Percentiles rank a stretch among this genome's conserved stretches.
These are phyloP conservation scores for Fusarium staphyleae DNA, from an alignment of 2,329 filamentous ascomycete genomes.

Conservation along the genomic window DNA sequence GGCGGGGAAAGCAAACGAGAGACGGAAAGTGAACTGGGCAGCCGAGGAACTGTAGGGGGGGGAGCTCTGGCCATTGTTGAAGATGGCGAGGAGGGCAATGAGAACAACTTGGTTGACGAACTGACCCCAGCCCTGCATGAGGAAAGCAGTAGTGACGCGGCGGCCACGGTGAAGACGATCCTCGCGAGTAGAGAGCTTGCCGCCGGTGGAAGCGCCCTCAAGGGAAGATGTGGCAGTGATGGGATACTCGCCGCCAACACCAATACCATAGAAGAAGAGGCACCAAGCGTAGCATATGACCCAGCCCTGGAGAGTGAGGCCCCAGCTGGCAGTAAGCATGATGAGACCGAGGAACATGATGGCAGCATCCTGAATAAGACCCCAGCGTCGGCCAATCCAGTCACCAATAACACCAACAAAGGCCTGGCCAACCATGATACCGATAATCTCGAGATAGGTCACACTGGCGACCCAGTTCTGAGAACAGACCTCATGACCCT, in stretches of 20 bases:
- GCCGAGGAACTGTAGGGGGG: slow-evolving; percentile 80
- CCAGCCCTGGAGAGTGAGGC: slow-evolving; percentile 86
- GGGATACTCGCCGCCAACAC: slow-evolving; percentile 87
- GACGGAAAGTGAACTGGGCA: slow-evolving; percentile 88
- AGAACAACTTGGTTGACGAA: slow-evolving; percentile 91
- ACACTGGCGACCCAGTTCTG: slow-evolving; percentile 83
- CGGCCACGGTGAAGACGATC: slow-evolving; percentile 95
- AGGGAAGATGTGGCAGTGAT: slow-evolving; percentile 97
- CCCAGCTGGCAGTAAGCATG: slow-evolving; percentile 93
- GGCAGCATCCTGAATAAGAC: slow-evolving; percentile 89
- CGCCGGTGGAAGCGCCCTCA: slow-evolving; percentile 86
- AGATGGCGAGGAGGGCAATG: slow-evolving; percentile 85
- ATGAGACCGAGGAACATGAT: slow-evolving; percentile 95
- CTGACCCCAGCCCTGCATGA: slow-evolving; percentile 99
- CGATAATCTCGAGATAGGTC: slow-evolving; percentile 90
- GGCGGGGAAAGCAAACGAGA: slow-evolving; percentile 91
- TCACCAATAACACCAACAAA: slow-evolving; percentile 76
- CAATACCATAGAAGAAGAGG: slow-evolving; percentile 76
- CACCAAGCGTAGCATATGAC: slow-evolving; percentile 97
- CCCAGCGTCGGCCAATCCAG: slow-evolving; percentile 90
- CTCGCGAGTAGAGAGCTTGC: slow-evolving; percentile 86
- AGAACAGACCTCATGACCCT: slow-evolving; percentile 67
- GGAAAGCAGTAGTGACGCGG: slow-evolving; percentile 92
- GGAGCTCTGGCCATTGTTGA: slow-evolving; percentile 77
- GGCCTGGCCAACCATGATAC: slow-evolving; percentile 94